Base-by-base conservation (phyloP, 176 grass and related monocot species). In the Guadua angustifolia region DNA sequence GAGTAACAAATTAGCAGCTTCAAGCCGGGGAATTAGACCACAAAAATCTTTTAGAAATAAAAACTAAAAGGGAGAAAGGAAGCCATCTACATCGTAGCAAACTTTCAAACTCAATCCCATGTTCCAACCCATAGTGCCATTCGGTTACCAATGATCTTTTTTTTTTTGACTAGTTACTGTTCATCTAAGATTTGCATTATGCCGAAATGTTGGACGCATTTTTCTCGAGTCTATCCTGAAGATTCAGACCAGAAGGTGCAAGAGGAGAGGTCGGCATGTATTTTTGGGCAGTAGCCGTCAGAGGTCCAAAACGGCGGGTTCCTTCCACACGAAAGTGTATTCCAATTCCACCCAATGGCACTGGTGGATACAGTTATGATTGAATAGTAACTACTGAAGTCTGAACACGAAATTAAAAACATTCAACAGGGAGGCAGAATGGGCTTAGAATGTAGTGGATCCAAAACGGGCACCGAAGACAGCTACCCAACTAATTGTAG, bases 401-500 rank as follows among this genome's bases (percentile, higher is more conserved):
- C 6, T 42, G 40, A 7, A 6, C 40, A 46, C 39, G 44, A 46
- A 78, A 18, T 46, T 32, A 11, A 35, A 81, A 70, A 70, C 22
- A 69, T 13, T 47, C 45, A 47, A 47, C 11, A 47, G 45, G 45
- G 45, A 47, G 45, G 40, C 40, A 42, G 40, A 42, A 42, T 42
- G 40, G 40, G 40, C 40, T 7, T 42, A 42, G 40, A 42, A 8
- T 42, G 5, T 42, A n/a, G 39, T 70, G 79, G 22, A 69, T 26
- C 36, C 9, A 43, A n/a, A 22, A 19, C 35, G 56, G 56, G 35
- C 16, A 42, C 13, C 47, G 40, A 69, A 40, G 26, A 47, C 25
- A 81, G 49, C 64, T 25, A 69, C 32, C 46, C 63, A 80, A 53
- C 63, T 55, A 26, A 69, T 12, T 81, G 49, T 69, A 22, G 45